Evolutionary conservation across 2,329 filamentous ascomycete species (phyloP), one percentile per base, ranked within the genome.

Genomic region (Periconia sp.): DNA sequence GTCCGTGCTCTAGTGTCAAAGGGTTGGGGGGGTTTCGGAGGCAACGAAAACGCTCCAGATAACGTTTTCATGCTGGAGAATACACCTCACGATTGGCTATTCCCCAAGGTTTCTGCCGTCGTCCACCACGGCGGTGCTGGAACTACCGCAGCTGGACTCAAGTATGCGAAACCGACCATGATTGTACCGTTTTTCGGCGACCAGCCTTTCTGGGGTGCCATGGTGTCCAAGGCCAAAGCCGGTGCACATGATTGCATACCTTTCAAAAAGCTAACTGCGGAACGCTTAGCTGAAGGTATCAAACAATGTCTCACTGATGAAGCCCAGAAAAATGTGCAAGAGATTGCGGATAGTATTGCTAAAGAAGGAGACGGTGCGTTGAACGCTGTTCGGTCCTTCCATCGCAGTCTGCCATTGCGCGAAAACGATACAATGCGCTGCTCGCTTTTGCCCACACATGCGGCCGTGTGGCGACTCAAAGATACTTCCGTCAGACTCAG

Each of bases 111-210:
- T 3, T 77, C 76, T 43, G 86, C 85, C 0, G 87, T 87, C 3
- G 83, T 91, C 1, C 89, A 90, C 56, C 89, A 91, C 58, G 89
- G 89, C n/a, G 89, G 89, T 13, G 89, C 89, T 0, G 89, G 89
- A 1, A 92, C 89, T 0, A 90, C 88, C 0, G 89, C 89, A 1
- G 88, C 88, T 45, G 87, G 87, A 1, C 77, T 92, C 31, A 89
- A 88, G 68, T 87, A 82, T 57, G 89, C 82, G 3, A 84, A 82
- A 62, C 89, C 89, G 0, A 90, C 86, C 6, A 88, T 91, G 83
- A 82, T 91, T 23, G 86, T 92, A 1, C 89, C 89, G 0, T 92
- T 92, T 73, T 92, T 92, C 59, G 89, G 89, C 2, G 89, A 92
- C 65, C 89, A 92, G 69, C 82, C 87, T 46, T 92, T 92, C 66